phyloP scores from a whole-genome alignment of 1,284 basidiomycete species.

The Rhodotorula glutinis region DNA sequence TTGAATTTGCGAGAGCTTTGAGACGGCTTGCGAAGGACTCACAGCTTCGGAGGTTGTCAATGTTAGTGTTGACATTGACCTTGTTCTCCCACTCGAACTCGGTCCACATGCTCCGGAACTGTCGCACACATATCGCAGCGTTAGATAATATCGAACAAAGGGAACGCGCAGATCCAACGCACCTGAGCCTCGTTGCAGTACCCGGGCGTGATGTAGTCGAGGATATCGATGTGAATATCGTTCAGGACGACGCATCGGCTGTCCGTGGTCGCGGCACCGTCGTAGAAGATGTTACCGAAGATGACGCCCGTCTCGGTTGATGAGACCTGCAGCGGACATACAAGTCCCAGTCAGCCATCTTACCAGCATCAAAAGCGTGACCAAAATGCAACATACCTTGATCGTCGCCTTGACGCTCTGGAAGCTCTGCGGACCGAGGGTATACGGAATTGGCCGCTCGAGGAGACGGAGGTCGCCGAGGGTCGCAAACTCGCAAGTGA shows the following conservation, averaged over 20 bases:
- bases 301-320: conserved; percentile 98
- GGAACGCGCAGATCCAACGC: conserved; percentile 40
- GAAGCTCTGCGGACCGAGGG: conserved; percentile 93
- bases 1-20: neutral
- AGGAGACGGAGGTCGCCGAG: conserved; percentile 96
- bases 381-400: conserved; percentile 60
- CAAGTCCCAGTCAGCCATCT: neutral
- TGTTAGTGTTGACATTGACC: conserved; percentile 81
- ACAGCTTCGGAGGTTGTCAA: conserved; percentile 49
- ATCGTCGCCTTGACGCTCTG: conserved; percentile 98
- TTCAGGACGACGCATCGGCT: conserved; percentile 74
- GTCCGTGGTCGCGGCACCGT: conserved; percentile 71
- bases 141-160: too few relatives aligned
- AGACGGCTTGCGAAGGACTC: conserved; percentile 1
- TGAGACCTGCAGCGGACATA: conserved; percentile 58
- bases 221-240: conserved; percentile 98
- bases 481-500: conserved; percentile 96
- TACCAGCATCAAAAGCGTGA: neutral
- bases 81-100: conserved; percentile 99
- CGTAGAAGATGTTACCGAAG: conserved; percentile 95
- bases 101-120: conserved; percentile 97
- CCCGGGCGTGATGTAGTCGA: conserved; percentile 99
- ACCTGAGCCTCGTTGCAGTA: conserved; percentile 94
- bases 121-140: conserved; percentile 15
- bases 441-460: conserved; percentile 88